Percentiles rank a stretch among this genome's conserved stretches.
These are phyloP conservation scores for Paraurostyla sp. DNA, from an alignment of 73 alveolate species.

Conservation along the genomic window DNA sequence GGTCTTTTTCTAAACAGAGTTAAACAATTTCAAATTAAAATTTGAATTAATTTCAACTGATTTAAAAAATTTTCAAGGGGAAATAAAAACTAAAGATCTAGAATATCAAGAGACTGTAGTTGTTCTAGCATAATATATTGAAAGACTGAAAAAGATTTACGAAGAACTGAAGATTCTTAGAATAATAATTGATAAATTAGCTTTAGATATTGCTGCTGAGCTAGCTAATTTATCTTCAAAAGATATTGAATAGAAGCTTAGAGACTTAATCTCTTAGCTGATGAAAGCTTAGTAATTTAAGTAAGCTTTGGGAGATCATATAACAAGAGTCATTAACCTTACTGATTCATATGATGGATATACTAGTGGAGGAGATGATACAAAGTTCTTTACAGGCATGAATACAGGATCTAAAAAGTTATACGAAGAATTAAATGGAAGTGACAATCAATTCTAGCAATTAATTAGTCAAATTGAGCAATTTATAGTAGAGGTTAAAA, in stretches of 20 bases:
- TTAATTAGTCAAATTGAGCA: not conserved
- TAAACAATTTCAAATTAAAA: not conserved
- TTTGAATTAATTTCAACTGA: not conserved
- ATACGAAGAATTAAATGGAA: not conserved
- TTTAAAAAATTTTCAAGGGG: not conserved
- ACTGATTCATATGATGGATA: conserved; percentile 32
- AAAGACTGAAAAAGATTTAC: not conserved
- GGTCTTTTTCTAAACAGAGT: not conserved
- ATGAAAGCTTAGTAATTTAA: not conserved
- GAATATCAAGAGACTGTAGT: conserved; percentile 24
- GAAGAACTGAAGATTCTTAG: not conserved
- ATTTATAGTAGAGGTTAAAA: conserved; percentile 2
- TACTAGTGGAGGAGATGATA: conserved; percentile 32
- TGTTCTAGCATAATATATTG: not conserved
- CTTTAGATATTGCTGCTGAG: not conserved
- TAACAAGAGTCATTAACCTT: not conserved
- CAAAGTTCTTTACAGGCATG: not conserved
- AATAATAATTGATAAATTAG: not conserved
- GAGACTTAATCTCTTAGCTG: not conserved
- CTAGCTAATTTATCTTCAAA: conserved; percentile 4
- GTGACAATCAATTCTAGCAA: not conserved
- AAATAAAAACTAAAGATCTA: conserved; percentile 2
- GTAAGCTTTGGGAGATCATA: conserved; percentile 17
- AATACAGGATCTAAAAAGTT: not conserved
- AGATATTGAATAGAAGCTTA: conserved; percentile 23